These are phyloP conservation scores for Polychaeton citri DNA, from an alignment of 2,329 filamentous ascomycete species.

Conservation along the genomic window DNA sequence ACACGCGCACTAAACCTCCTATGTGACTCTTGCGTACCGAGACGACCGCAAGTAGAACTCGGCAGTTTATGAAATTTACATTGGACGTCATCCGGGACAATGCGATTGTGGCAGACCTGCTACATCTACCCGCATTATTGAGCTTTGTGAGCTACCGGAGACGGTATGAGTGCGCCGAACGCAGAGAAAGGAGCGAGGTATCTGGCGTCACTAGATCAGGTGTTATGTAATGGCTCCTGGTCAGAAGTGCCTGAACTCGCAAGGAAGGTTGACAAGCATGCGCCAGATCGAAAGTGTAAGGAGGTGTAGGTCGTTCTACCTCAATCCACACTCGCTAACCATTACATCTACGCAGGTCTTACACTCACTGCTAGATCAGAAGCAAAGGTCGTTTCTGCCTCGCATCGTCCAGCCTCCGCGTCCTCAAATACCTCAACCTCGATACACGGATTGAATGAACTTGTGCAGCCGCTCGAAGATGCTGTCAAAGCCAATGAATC, in stretches of 20 bases:
- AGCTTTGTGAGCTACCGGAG: conserved; percentile 1
- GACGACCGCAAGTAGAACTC: no score
- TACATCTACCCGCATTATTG: no score
- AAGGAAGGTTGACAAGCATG: conserved; percentile 89
- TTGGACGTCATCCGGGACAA: no score
- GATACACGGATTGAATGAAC: conserved; percentile 21
- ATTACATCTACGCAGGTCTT: conserved; percentile 23
- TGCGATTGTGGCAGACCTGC: no score
- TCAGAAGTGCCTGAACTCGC: conserved; percentile 73
- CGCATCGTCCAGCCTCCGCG: conserved; percentile 28
- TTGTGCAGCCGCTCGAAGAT: conserved; percentile 27
- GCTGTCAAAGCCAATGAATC: conserved; percentile 13
- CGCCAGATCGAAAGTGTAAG: conserved; percentile 71
- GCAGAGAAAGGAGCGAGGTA: conserved; percentile 64
- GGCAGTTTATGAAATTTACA: no score
- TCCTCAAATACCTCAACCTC: conserved; percentile 23
- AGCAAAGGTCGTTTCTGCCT: conserved; percentile 31
- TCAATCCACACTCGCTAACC: conserved; percentile 1
- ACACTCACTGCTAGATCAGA: conserved; percentile 34
- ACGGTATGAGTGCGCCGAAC: conserved; percentile 4
- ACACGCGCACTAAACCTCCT: no score
- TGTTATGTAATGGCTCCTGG: conserved; percentile 83
- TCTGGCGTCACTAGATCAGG: conserved; percentile 67
- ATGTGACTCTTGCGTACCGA: no score
- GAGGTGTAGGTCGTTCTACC: conserved; percentile 8